Conservation (phyloP, 345 rosid genomes). For the Sisymbrium altissimum region DNA sequence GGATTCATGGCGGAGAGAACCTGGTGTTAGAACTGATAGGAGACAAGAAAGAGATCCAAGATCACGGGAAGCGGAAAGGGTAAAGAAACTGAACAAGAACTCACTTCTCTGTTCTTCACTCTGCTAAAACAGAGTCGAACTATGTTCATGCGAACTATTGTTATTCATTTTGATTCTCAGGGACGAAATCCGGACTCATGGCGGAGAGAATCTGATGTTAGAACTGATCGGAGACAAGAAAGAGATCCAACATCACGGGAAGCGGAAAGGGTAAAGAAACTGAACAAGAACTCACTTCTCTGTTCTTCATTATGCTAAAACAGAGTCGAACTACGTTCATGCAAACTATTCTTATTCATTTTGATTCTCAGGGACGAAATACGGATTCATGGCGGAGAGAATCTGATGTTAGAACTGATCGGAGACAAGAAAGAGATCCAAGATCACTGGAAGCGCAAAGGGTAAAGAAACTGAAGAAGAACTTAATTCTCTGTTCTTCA, state of each 20-base stretch:
- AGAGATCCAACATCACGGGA: not conserved
- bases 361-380: not conserved
- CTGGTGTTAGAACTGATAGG: not conserved
- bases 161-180: too few relatives aligned
- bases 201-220: not conserved
- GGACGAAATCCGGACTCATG: not conserved
- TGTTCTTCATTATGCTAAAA: not conserved
- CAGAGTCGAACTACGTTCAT: too few relatives aligned
- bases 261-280: not conserved
- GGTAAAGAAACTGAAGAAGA: constrained; percentile 2
- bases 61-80: not conserved
- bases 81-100: not conserved
- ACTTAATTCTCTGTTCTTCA: not conserved
- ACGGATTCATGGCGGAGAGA: not conserved
- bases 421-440: not conserved
- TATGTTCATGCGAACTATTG: too few relatives aligned
- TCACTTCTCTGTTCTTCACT: not conserved
- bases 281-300: not conserved
- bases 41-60: not conserved
- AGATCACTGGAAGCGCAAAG: not conserved
- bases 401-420: not conserved
- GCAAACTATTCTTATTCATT: too few relatives aligned
- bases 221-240: not conserved
- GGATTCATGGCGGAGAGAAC: not conserved
- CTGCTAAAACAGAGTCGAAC: too few relatives aligned